A percentile compares a stretch with the other conserved stretches of the same genome.
These are phyloP conservation scores for Pseudogymnoascus sp. DNA, from an alignment of 2,329 filamentous ascomycete genomes.

Conservation along the genomic window DNA sequence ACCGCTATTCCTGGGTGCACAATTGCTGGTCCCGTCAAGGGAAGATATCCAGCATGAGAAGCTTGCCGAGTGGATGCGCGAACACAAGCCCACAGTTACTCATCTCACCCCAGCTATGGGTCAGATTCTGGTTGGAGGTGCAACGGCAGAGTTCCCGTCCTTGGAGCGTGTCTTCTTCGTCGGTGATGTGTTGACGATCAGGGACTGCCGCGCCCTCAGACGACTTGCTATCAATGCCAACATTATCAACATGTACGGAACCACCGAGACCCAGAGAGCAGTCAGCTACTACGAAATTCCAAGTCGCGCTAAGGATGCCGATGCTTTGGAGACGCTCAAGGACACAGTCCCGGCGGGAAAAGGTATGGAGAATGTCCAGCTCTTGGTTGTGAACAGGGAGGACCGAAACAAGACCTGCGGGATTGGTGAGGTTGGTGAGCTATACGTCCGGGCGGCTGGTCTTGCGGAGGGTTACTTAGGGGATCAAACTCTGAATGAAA, in stretches of 20 bases:
- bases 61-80: constrained; percentile 79
- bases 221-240: constrained; percentile 63
- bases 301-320: constrained; percentile 53
- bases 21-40: constrained; percentile 66
- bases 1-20: constrained; percentile 75
- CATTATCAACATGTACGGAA: constrained; percentile 83
- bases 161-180: constrained; percentile 83
- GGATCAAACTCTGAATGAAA: constrained; percentile 23
- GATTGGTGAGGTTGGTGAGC: constrained; percentile 75
- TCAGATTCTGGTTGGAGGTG: constrained; percentile 83
- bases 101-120: constrained; percentile 96
- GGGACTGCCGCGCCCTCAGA: constrained; percentile 71
- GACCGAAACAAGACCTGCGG: constrained; percentile 59
- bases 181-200: constrained; percentile 78
- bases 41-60: constrained; percentile 83
- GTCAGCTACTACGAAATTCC: constrained; percentile 79
- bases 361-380: constrained; percentile 83
- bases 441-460: constrained; percentile 73
- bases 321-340: constrained; percentile 53
- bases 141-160: constrained; percentile 64
- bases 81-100: constrained; percentile 65
- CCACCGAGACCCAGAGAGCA: constrained; percentile 73
- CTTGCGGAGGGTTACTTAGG: constrained; percentile 69
- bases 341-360: constrained; percentile 76
- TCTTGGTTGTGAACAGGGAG: constrained; percentile 70